These are phyloP conservation scores for Cutaneotrichosporon spelunceum DNA, from an alignment of 1,284 basidiomycete genomes.

Conservation along the genomic window DNA sequence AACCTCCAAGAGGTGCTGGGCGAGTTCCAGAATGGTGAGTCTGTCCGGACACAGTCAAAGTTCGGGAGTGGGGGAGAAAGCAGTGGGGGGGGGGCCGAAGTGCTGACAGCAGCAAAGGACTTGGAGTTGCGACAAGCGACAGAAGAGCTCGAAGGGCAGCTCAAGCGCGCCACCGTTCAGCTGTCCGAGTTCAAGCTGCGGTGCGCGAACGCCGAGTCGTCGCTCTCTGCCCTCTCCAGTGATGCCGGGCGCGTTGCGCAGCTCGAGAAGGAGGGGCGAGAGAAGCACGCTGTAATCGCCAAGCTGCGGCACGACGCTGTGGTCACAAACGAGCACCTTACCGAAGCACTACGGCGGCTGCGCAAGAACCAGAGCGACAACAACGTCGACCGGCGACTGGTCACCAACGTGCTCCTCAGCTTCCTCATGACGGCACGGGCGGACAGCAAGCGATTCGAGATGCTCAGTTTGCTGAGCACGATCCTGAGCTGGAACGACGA, in stretches of 20 bases:
- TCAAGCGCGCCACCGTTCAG: constrained; percentile 66
- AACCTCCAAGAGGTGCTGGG: constrained; percentile 90
- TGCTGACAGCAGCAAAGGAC: constrained; percentile 53
- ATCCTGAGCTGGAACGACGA: constrained; percentile 86
- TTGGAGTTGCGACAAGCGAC: constrained; percentile 65
- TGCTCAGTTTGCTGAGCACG: constrained; percentile 81
- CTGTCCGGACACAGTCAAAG: no score
- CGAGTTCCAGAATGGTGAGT: constrained; percentile 86
- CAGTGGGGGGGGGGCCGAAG: background rate
- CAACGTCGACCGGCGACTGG: constrained; percentile 86
- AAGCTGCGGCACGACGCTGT: constrained; percentile 83
- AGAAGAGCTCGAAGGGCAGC: constrained; percentile 71
- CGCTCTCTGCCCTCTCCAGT: constrained; percentile 69
- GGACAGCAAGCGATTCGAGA: constrained; percentile 94
- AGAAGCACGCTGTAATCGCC: constrained; percentile 85
- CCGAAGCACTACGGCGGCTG: constrained; percentile 65
- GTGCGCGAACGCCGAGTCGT: constrained; percentile 71
- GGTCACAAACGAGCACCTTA: constrained; percentile 53
- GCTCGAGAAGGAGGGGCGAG: constrained; percentile 85
- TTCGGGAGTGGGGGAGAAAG: background rate
- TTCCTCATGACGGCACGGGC: constrained; percentile 87
- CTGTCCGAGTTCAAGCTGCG: constrained; percentile 81
- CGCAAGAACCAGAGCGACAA: constrained; percentile 78
- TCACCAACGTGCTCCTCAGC: constrained; percentile 90
- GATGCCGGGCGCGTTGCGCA: constrained; percentile 64